Evolutionary conservation across 805 yeast genomes (phyloP).

Genomic region (Pichia nakasei): DNA sequence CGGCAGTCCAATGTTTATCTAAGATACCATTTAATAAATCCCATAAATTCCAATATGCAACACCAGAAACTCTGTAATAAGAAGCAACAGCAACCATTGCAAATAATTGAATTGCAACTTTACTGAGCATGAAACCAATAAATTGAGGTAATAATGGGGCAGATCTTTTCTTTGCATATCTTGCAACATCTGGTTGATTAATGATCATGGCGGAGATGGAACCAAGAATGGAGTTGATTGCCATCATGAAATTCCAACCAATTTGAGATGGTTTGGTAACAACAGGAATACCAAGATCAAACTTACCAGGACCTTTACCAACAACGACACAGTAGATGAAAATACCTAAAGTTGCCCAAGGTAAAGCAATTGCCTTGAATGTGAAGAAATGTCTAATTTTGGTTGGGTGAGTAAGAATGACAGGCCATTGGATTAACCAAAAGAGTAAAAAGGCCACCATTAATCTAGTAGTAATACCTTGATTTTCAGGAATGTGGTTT

Average conservation of each 20-base stretch:
- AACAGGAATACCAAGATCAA: conserved; percentile 18
- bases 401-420: conserved; percentile 37
- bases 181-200: conserved; percentile 23
- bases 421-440: conserved; percentile 34
- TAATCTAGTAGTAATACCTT: conserved; percentile 33
- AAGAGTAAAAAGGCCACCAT: conserved; percentile 37
- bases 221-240: conserved; percentile 18
- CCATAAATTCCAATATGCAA: conserved; percentile 37
- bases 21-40: conserved; percentile 33
- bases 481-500: conserved; percentile 31
- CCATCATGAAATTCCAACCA: conserved; percentile 14
- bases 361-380: conserved; percentile 26
- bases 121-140: conserved; percentile 33
- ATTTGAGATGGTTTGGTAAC: conserved; percentile 11
- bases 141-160: conserved; percentile 18
- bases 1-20: conserved; percentile 29
- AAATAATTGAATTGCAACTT: conserved; percentile 22
- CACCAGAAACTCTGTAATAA: conserved; percentile 22
- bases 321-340: conserved; percentile 21
- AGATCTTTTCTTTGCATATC: conserved; percentile 15
- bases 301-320: conserved; percentile 28
- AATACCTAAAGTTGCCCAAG: conserved; percentile 24
- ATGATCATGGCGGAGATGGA: conserved; percentile 22
- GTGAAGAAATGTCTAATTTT: conserved; percentile 23
- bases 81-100: conserved; percentile 40